A percentile compares a stretch with the other conserved stretches of the same genome.
Conservation (phyloP, 2,329 filamentous ascomycete genomes). For the Ascosphaera pollenicola region DNA sequence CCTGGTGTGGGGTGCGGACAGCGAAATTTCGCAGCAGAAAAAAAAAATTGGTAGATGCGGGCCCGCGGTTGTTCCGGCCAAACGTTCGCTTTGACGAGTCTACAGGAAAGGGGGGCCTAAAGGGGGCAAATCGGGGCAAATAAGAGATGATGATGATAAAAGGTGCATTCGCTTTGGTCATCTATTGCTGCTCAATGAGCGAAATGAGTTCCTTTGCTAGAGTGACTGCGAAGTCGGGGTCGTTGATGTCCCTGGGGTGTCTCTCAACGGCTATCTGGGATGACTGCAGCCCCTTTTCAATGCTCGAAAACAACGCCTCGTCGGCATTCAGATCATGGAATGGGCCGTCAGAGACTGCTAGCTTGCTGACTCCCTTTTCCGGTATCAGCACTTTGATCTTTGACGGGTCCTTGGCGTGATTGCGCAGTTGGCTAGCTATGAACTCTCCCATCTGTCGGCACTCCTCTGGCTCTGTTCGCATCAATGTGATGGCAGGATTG, state of each 20-base stretch:
- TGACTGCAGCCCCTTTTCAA: slow-evolving; percentile 1
- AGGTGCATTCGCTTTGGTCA: too few species aligned
- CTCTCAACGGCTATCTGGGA: slow-evolving; percentile 1
- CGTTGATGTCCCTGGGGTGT: slow-evolving; percentile 9
- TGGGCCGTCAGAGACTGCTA: slow-evolving; percentile 30
- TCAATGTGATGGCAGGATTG: slow-evolving; percentile 43
- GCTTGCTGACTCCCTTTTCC: slow-evolving; percentile 36
- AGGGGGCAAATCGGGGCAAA: not conserved
- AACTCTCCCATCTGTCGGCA: slow-evolving; percentile 31
- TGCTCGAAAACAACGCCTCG: slow-evolving; percentile 12
- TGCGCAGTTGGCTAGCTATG: slow-evolving; percentile 31
- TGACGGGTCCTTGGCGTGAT: slow-evolving; percentile 16
- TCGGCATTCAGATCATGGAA: slow-evolving; percentile 32
- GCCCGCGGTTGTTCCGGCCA: too few species aligned
- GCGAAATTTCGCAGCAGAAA: too few species aligned
- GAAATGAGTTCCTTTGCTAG: slow-evolving; percentile 8
- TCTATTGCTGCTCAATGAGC: slow-evolving; percentile 8
- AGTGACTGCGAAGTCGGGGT: slow-evolving; percentile 10
- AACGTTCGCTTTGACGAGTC: too few species aligned
- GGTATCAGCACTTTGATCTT: slow-evolving; percentile 37
- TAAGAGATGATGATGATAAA: not conserved
- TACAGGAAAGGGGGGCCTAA: not conserved
- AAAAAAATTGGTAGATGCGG: too few species aligned
- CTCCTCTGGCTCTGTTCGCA: slow-evolving; percentile 40
- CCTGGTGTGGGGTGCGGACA: too few species aligned